phyloP scores from a whole-genome alignment of 2,329 filamentous ascomycete genomes.

The Arthrocladium fulminans region DNA sequence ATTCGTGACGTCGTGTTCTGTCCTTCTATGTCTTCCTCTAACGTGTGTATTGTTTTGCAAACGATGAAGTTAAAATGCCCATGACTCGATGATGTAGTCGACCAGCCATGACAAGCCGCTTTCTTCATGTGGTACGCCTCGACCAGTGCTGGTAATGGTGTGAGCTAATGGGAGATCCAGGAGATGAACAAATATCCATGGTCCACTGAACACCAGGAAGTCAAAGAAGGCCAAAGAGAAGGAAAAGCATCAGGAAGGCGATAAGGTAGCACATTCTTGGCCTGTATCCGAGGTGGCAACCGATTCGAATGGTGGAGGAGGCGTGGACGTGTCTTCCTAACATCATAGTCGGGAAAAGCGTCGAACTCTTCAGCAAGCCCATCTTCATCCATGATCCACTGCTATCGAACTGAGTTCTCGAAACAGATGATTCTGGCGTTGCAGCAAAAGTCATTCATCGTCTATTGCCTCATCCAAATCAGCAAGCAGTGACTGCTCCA shows the following conservation, averaged over 20 bases:
- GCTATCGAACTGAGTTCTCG: no score
- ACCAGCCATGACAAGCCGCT: slow-evolving; percentile 30
- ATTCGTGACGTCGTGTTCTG: not conserved
- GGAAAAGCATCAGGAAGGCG: not conserved
- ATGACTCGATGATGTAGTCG: slow-evolving; percentile 14
- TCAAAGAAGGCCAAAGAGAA: slow-evolving; percentile 17
- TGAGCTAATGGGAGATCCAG: not conserved
- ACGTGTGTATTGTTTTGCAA: not conserved
- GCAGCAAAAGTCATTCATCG: slow-evolving; percentile 9
- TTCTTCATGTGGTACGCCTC: slow-evolving; percentile 31
- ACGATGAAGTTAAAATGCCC: not conserved
- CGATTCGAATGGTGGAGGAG: not conserved
- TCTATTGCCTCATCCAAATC: slow-evolving; percentile 20
- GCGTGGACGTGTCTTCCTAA: not conserved
- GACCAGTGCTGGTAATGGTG: slow-evolving; percentile 30
- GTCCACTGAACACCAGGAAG: slow-evolving; percentile 34
- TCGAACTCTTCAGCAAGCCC: no score
- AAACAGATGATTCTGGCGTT: no score
- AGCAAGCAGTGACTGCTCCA: slow-evolving; percentile 29
- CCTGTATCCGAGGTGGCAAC: not conserved
- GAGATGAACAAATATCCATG: slow-evolving; percentile 37
- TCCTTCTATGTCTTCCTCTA: not conserved
- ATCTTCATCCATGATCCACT: no score
- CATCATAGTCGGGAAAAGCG: not conserved
- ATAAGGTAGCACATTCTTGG: not conserved